These are phyloP conservation scores for Adansonia digitata DNA, from an alignment of 345 rosid genomes.

Conservation along the genomic window DNA sequence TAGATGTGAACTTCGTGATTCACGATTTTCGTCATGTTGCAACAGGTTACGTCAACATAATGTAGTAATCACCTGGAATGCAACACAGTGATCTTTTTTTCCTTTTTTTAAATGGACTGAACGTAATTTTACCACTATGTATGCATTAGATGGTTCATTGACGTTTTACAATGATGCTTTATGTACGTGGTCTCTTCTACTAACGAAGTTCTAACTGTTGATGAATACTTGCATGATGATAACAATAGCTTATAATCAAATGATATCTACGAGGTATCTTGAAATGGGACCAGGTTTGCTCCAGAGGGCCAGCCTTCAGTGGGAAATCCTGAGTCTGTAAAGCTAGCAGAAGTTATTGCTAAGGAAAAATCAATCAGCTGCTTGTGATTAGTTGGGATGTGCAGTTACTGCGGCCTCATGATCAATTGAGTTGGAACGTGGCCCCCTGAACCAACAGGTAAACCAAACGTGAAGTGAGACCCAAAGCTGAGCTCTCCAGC, in stretches of 20 bases:
- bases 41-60: too few relatives aligned
- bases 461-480: neutral
- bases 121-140: neutral
- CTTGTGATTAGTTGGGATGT: neutral
- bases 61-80: neutral
- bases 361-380: neutral
- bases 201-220: neutral
- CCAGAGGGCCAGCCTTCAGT: neutral
- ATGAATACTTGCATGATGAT: neutral
- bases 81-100: neutral
- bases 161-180: neutral
- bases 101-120: neutral
- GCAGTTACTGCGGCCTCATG: neutral
- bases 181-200: neutral
- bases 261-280: neutral
- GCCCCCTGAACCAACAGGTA: neutral
- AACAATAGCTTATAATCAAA: neutral
- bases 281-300: neutral
- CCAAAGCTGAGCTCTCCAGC: neutral
- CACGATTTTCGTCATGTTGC: neutral
- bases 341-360: neutral
- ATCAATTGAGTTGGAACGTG: conserved; percentile 3
- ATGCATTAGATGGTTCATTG: neutral
- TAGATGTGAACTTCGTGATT: neutral
- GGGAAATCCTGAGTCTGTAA: too few relatives aligned